Evolutionary conservation across 2,329 filamentous ascomycete genomes (phyloP).

Genomic region (Pseudopyrenochaeta lycopersici): DNA sequence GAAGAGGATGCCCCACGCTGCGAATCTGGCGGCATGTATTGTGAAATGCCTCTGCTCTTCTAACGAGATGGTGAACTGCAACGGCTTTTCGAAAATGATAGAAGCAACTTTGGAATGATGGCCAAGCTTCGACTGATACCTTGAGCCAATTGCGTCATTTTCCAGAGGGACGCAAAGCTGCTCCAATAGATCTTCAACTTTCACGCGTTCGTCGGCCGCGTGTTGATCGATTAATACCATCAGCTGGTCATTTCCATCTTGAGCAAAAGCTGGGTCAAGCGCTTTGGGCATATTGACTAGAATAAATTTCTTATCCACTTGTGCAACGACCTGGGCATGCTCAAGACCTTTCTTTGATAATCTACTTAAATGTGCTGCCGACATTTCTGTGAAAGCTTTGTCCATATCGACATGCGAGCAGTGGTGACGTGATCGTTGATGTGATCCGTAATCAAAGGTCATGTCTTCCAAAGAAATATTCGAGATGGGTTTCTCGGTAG

Average conservation of each 20-base stretch:
- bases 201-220: slow-evolving; percentile 88
- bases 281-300: slow-evolving; percentile 66
- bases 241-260: slow-evolving; percentile 37
- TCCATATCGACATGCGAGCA: slow-evolving; percentile 21
- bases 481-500: slow-evolving; percentile 54
- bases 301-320: slow-evolving; percentile 92
- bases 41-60: slow-evolving; percentile 69
- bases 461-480: slow-evolving; percentile 41
- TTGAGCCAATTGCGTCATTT: slow-evolving; percentile 12
- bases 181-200: slow-evolving; percentile 76
- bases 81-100: slow-evolving; percentile 56
- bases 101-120: slow-evolving; percentile 40
- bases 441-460: slow-evolving; percentile 1
- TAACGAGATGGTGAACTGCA: slow-evolving; percentile 71
- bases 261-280: not conserved
- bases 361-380: slow-evolving; percentile 27
- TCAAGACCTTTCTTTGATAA: slow-evolving; percentile 66
- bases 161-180: slow-evolving; percentile 58
- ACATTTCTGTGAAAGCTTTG: slow-evolving; percentile 38
- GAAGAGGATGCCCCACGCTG: slow-evolving; percentile 78
- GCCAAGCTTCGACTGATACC: slow-evolving; percentile 44
- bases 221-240: slow-evolving; percentile 91
- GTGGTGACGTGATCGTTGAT: slow-evolving; percentile 7
- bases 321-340: slow-evolving; percentile 73
- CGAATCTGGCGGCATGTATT: slow-evolving; percentile 66